Evolutionary conservation across 257 asterid genomes (phyloP).

Genomic region (Lavandula angustifolia): DNA sequence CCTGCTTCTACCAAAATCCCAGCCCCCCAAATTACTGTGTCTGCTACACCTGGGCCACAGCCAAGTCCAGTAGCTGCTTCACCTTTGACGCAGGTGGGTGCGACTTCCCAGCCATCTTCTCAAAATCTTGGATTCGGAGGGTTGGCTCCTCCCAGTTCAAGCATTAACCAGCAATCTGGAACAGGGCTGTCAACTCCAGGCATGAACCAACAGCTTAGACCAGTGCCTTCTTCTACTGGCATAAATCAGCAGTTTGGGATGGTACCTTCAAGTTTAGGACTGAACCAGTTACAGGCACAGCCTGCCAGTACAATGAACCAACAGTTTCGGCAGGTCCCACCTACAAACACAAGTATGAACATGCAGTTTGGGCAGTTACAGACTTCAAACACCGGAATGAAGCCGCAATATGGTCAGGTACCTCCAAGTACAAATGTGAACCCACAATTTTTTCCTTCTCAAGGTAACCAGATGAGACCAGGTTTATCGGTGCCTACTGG

Average conservation of each 20-base stretch:
- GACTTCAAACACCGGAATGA: constrained; percentile 43
- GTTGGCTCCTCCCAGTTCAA: constrained; percentile 40
- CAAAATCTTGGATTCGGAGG: constrained; percentile 61
- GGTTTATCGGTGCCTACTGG: constrained; percentile 47
- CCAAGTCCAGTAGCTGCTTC: constrained; percentile 48
- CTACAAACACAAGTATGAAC: constrained; percentile 36
- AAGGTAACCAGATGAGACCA: constrained; percentile 57
- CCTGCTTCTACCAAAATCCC: constrained; percentile 94
- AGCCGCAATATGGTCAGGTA: constrained; percentile 47
- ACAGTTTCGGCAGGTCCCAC: constrained; percentile 39
- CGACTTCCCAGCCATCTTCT: constrained; percentile 39
- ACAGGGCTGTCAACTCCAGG: constrained; percentile 47
- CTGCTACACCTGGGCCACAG: constrained; percentile 57
- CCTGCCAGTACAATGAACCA: constrained; percentile 53
- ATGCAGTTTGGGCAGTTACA: constrained; percentile 47
- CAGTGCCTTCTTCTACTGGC: constrained; percentile 42
- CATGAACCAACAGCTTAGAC: constrained; percentile 56
- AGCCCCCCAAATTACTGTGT: constrained; percentile 72
- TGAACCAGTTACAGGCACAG: constrained; percentile 49
- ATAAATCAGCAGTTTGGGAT: constrained; percentile 59
- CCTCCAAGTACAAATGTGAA: constrained; percentile 52
- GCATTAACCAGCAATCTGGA: constrained; percentile 50
- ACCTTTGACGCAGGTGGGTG: constrained; percentile 50
- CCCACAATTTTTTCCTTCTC: constrained; percentile 65
- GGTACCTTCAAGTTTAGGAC: constrained; percentile 38